Conservation (phyloP, 805 yeast genomes). For the Candida methanosorbosa region DNA sequence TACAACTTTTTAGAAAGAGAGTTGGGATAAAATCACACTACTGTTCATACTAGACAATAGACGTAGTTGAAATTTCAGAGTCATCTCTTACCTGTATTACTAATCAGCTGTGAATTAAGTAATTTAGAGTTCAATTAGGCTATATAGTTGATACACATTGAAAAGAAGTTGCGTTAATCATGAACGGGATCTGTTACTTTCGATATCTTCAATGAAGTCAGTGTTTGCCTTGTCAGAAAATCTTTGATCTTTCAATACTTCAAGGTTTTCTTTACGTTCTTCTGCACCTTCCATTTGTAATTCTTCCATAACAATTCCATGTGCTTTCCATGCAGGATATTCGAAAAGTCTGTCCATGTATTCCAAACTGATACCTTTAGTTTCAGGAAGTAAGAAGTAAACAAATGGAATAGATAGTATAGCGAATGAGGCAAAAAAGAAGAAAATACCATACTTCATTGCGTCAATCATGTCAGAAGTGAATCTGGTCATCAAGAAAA, state of each 20-base stretch:
- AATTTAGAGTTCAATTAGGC: no score
- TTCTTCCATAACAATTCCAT: slow-evolving; percentile 5
- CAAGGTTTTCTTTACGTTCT: slow-evolving; percentile 1
- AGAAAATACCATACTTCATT: slow-evolving; percentile 36
- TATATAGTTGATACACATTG: no score
- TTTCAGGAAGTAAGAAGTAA: slow-evolving; percentile 29
- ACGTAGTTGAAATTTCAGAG: no score
- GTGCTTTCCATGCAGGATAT: slow-evolving; percentile 20
- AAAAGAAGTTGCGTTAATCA: no score
- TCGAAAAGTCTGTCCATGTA: slow-evolving; percentile 20
- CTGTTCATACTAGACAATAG: no score
- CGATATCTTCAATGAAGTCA: slow-evolving; percentile 3
- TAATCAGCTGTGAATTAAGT: no score
- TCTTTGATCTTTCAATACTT: background rate
- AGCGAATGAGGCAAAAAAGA: slow-evolving; percentile 29
- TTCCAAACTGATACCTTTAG: slow-evolving; percentile 23
- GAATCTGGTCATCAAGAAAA: slow-evolving; percentile 38
- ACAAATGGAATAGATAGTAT: slow-evolving; percentile 21
- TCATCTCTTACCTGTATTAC: no score
- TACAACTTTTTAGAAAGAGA: no score
- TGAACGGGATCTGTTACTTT: background rate
- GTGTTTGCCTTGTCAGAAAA: background rate
- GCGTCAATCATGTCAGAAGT: slow-evolving; percentile 34
- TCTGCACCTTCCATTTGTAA: slow-evolving; percentile 1
- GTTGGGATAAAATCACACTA: no score